Conservation (phyloP, 805 yeast genomes). For the Candida montana region DNA sequence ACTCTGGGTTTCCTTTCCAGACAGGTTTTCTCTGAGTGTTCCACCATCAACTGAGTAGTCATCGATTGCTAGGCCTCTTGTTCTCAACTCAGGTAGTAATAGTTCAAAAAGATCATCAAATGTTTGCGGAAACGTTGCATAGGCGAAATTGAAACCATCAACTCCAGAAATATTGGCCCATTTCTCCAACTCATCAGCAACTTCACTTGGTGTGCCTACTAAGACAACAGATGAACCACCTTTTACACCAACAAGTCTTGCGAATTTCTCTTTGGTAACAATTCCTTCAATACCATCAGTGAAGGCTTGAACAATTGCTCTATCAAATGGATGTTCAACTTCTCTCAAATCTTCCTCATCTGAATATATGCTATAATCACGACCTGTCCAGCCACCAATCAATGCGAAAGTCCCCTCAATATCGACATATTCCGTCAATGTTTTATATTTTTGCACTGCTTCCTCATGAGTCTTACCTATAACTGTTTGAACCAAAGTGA, state of each 20-base stretch:
- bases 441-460: conserved; percentile 33
- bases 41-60: conserved; percentile 31
- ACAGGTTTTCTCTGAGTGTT: conserved; percentile 31
- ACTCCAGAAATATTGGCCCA: conserved; percentile 35
- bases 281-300: conserved; percentile 22
- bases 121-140: conserved; percentile 32
- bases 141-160: conserved; percentile 38
- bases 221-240: conserved; percentile 25
- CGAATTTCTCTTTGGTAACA: conserved; percentile 25
- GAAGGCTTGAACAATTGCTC: conserved; percentile 26
- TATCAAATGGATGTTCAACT: conserved; percentile 20
- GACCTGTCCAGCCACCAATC: conserved; percentile 42
- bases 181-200: conserved; percentile 33
- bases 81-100: conserved; percentile 31
- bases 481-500: conserved; percentile 33
- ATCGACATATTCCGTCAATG: conserved; percentile 29
- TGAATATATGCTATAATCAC: conserved; percentile 32
- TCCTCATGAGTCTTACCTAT: conserved; percentile 37
- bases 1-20: conserved; percentile 15
- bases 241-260: conserved; percentile 20
- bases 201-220: conserved; percentile 31
- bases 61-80: conserved; percentile 30
- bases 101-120: conserved; percentile 33
- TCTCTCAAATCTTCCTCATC: conserved; percentile 34
- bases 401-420: conserved; percentile 40